Evolutionary conservation across 345 rosid genomes (phyloP).

Genomic region (Kernera saxatilis): DNA sequence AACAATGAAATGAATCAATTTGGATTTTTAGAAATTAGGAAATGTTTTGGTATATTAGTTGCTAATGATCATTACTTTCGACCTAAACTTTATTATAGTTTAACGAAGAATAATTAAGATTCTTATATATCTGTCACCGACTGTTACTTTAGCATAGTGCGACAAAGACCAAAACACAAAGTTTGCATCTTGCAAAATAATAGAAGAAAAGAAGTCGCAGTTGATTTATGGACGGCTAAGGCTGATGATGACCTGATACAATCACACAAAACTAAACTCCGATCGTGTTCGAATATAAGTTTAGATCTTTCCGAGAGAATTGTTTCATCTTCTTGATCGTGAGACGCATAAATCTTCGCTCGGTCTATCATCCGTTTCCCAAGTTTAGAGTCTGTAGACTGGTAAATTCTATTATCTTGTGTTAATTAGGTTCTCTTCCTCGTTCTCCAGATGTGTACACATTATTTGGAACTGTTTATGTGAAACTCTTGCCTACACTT

Average conservation of each 20-base stretch:
- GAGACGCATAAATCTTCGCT: background rate
- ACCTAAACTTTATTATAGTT: constrained; percentile 15
- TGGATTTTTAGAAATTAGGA: background rate
- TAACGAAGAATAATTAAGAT: background rate
- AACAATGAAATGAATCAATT: background rate
- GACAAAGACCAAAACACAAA: constrained; percentile 8
- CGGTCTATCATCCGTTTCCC: constrained; percentile 1
- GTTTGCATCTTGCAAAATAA: constrained; percentile 9
- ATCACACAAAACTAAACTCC: constrained; percentile 6
- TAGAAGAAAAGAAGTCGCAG: constrained; percentile 19
- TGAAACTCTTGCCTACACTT: background rate
- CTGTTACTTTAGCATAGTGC: constrained; percentile 22
- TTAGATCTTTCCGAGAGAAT: background rate
- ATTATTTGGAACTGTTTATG: background rate
- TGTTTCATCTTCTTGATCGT: constrained; percentile 1
- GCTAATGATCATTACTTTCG: constrained; percentile 23
- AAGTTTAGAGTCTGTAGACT: background rate
- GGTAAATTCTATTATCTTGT: constrained; percentile 5
- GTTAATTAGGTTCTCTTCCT: background rate
- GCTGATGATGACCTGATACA: constrained; percentile 5
- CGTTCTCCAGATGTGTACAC: background rate
- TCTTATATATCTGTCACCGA: background rate
- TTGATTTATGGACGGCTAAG: constrained; percentile 28
- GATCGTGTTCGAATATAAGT: constrained; percentile 7
- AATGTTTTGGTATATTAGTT: background rate